phyloP scores from a whole-genome alignment of 1,139 yeast species.

The Citeromyces siamensis region DNA sequence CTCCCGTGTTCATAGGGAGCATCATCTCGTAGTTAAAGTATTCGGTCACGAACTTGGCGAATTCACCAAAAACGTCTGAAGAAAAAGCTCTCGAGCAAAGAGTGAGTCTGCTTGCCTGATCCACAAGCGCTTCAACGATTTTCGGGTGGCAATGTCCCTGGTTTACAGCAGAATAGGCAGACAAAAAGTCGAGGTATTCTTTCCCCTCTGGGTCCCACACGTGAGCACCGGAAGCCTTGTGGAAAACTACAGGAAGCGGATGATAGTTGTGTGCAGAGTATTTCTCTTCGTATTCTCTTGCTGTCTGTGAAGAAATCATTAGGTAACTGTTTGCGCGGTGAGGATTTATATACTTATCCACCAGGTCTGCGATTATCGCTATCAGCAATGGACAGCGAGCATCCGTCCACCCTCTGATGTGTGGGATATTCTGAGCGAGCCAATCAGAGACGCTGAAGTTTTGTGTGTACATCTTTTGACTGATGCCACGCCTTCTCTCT shows the following conservation, averaged over 20 bases:
- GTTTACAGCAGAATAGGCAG: constrained; percentile 95
- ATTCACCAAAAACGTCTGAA: constrained; percentile 76
- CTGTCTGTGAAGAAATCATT: constrained; percentile 49
- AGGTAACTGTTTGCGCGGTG: too few relatives aligned
- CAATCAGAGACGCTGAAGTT: too few relatives aligned
- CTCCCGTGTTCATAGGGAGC: constrained; percentile 97
- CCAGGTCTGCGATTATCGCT: too few relatives aligned
- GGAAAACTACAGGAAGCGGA: constrained; percentile 90
- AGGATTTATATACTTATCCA: too few relatives aligned
- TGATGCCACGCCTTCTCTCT: too few relatives aligned
- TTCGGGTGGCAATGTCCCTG: constrained; percentile 98
- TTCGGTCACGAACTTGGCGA: constrained; percentile 82
- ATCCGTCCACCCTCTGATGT: too few relatives aligned
- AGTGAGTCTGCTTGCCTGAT: constrained; percentile 79
- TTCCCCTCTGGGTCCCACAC: constrained; percentile 98
- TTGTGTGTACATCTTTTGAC: too few relatives aligned
- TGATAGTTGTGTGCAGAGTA: constrained; percentile 97
- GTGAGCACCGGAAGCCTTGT: constrained; percentile 79
- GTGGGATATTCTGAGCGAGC: too few relatives aligned
- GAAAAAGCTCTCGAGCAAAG: constrained; percentile 90
- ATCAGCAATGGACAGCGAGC: too few relatives aligned
- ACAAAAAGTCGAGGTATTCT: constrained; percentile 75
- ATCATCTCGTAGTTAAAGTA: constrained; percentile 87
- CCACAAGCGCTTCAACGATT: constrained; percentile 72
- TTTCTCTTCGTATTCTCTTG: constrained; percentile 57